Evolutionary conservation across 257 asterid species (phyloP).

Genomic region (Lithospermum erythrorhizon): DNA sequence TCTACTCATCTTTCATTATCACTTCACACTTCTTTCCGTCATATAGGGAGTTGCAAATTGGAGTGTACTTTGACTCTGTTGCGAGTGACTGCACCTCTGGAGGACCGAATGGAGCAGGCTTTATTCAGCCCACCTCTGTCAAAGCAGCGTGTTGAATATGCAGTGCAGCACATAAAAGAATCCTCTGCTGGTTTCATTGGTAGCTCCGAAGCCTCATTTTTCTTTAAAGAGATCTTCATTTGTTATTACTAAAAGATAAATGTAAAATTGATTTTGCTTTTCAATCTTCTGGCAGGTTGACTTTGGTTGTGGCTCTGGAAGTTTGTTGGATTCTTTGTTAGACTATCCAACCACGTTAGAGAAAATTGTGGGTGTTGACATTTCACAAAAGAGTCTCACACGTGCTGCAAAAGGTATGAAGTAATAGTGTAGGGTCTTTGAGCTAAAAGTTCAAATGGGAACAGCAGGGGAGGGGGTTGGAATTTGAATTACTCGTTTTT

Average conservation of each 20-base stretch:
- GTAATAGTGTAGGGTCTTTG: neutral
- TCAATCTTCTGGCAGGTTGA: constrained; percentile 53
- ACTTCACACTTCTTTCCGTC: constrained; percentile 3
- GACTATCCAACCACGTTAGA: constrained; percentile 70
- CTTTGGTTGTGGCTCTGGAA: constrained; percentile 98
- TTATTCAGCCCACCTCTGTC: constrained; percentile 81
- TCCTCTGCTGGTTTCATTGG: constrained; percentile 70
- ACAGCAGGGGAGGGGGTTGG: too few species aligned
- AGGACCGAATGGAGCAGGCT: constrained; percentile 97
- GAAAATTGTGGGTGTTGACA: constrained; percentile 76
- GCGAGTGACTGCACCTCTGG: constrained; percentile 70
- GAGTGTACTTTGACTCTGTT: constrained; percentile 53
- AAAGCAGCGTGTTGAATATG: constrained; percentile 87
- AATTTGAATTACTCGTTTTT: too few species aligned
- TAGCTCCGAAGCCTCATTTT: constrained; percentile 18
- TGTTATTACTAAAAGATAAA: constrained; percentile 9
- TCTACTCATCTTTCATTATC: neutral
- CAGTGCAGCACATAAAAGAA: constrained; percentile 57
- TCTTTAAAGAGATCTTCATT: too few species aligned
- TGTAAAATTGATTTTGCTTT: constrained; percentile 15
- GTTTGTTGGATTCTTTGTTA: constrained; percentile 75
- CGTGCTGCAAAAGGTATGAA: constrained; percentile 86
- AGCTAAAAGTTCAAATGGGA: too few species aligned
- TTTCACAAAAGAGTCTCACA: constrained; percentile 61
- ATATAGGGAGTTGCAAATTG: constrained; percentile 51